phyloP scores from a whole-genome alignment of 805 yeast species.

The Candida boleticola region DNA sequence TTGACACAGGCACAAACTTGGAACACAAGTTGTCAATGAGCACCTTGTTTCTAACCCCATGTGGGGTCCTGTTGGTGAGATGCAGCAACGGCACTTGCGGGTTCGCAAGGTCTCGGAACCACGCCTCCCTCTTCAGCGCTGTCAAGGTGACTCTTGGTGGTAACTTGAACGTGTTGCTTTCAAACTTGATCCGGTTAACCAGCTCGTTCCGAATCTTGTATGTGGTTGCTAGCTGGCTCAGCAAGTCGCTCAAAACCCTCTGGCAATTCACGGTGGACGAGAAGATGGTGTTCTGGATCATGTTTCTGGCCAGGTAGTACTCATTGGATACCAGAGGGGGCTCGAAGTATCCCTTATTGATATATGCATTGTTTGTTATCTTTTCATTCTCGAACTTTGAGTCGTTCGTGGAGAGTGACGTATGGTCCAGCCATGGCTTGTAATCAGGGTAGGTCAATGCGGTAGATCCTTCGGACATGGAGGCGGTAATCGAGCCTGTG shows the following conservation, averaged over 20 bases:
- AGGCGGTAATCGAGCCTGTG: conserved; percentile 3
- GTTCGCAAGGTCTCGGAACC: conserved; percentile 81
- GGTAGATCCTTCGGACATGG: not conserved
- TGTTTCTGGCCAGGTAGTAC: conserved; percentile 64
- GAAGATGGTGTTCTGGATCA: conserved; percentile 47
- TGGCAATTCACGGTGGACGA: conserved; percentile 34
- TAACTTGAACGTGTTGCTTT: conserved; percentile 55
- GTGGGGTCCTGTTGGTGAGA: conserved; percentile 80
- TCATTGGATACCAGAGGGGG: conserved; percentile 63
- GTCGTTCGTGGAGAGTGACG: conserved; percentile 20
- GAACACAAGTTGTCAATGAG: conserved; percentile 70
- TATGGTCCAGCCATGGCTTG: conserved; percentile 63
- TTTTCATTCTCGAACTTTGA: conserved; percentile 48
- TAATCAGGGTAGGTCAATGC: conserved; percentile 61
- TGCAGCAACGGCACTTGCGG: conserved; percentile 61
- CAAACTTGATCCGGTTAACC: conserved; percentile 35
- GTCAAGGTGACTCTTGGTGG: conserved; percentile 91
- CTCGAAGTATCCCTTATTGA: conserved; percentile 73
- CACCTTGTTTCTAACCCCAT: conserved; percentile 75
- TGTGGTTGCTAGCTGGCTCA: conserved; percentile 36
- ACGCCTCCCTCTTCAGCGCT: conserved; percentile 77
- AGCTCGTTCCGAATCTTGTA: conserved; percentile 38
- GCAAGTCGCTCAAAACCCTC: conserved; percentile 33
- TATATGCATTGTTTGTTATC: conserved; percentile 45
- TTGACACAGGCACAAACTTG: conserved; percentile 66